Evolutionary conservation across 2,329 filamentous ascomycete species (phyloP).

Genomic region (Teratosphaeria destructans): DNA sequence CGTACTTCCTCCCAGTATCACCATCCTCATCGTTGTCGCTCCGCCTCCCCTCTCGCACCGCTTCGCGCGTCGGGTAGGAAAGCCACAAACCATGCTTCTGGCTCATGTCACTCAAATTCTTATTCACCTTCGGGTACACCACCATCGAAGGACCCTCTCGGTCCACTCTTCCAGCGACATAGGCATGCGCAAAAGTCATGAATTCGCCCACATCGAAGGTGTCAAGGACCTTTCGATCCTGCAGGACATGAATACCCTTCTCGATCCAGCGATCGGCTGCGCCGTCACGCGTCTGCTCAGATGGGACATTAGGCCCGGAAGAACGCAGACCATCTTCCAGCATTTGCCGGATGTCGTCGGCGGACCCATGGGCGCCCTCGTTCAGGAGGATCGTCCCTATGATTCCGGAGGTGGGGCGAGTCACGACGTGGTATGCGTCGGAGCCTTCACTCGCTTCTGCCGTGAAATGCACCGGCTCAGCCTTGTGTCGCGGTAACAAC

Average conservation of each 20-base stretch:
- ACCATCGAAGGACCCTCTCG: slow-evolving; percentile 6
- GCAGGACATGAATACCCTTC: slow-evolving; percentile 6
- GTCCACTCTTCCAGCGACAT: slow-evolving; percentile 6
- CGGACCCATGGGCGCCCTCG: slow-evolving; percentile 3
- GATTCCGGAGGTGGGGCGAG: slow-evolving; percentile 6
- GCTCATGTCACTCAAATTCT: slow-evolving; percentile 4
- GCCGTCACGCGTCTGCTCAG: not conserved
- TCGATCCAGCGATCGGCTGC: slow-evolving; percentile 9
- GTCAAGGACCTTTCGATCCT: slow-evolving; percentile 4
- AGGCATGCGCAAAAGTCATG: slow-evolving; percentile 10
- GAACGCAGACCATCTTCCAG: slow-evolving; percentile 5
- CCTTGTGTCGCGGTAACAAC: slow-evolving; percentile 1
- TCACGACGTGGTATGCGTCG: slow-evolving; percentile 2
- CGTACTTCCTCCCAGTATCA: not conserved
- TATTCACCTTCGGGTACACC: slow-evolving; percentile 4
- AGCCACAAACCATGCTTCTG: slow-evolving; percentile 6
- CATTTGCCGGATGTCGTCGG: slow-evolving; percentile 1
- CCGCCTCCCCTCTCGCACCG: not conserved
- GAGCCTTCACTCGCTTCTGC: slow-evolving; percentile 4
- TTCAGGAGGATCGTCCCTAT: slow-evolving; percentile 10
- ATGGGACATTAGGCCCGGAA: not conserved
- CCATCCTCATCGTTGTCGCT: not conserved
- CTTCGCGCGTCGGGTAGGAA: not conserved
- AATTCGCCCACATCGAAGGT: slow-evolving; percentile 10
- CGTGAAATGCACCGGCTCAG: slow-evolving; percentile 6